Percentiles rank a stretch among this genome's conserved stretches.
Evolutionary conservation across 768 basidiomycete genomes (phyloP).

Genomic region (Rickenella mellea): DNA sequence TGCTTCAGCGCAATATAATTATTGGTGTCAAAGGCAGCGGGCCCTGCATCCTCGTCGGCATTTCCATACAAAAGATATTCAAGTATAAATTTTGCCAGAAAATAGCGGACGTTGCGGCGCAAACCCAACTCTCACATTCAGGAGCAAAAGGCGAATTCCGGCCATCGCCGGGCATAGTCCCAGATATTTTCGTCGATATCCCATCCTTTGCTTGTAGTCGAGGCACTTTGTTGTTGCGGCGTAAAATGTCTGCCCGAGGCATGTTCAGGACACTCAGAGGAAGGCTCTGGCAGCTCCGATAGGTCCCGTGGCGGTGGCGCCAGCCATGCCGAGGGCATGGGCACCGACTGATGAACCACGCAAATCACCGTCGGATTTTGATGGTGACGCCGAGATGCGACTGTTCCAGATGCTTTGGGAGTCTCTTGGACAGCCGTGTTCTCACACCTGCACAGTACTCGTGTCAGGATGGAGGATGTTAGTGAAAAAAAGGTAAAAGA

Average conservation of each 20-base stretch:
- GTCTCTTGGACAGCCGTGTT: conserved; percentile 13
- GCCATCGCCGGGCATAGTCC: too few relatives aligned
- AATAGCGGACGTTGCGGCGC: too few relatives aligned
- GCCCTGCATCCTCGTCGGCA: too few relatives aligned
- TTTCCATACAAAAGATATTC: too few relatives aligned
- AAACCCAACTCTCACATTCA: too few relatives aligned
- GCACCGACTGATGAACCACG: conserved; percentile 21
- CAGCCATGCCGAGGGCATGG: conserved; percentile 38
- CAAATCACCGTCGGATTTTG: conserved; percentile 18
- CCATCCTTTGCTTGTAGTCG: too few relatives aligned
- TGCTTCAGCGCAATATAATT: too few relatives aligned
- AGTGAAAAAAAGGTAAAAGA: neutral
- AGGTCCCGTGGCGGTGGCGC: conserved; percentile 40
- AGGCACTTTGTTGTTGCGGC: too few relatives aligned
- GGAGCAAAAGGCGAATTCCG: too few relatives aligned
- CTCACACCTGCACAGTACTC: conserved; percentile 14
- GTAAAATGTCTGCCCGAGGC: neutral
- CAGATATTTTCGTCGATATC: too few relatives aligned
- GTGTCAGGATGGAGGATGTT: conserved; percentile 7
- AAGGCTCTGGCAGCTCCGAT: conserved; percentile 42
- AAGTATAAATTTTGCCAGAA: too few relatives aligned
- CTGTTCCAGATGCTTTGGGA: neutral
- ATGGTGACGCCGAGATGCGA: neutral
- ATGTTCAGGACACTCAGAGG: conserved; percentile 21
- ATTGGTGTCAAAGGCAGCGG: too few relatives aligned